Conservation (phyloP, 257 asterid genomes). For the Capsicum rhomboideum region DNA sequence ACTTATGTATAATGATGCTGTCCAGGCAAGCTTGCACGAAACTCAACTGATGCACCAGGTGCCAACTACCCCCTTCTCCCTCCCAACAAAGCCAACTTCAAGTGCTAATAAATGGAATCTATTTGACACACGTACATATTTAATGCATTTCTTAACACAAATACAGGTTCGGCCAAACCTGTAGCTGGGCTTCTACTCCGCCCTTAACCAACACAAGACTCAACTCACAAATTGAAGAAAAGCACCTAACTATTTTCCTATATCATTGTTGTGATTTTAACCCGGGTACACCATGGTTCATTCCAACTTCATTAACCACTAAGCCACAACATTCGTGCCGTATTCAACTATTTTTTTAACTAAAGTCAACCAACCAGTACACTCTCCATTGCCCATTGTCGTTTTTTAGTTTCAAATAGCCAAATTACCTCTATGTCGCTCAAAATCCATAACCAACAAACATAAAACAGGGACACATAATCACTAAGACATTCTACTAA, state of each 20-base stretch:
- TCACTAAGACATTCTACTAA: not conserved
- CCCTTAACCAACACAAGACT: not conserved
- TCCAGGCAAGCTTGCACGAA: not conserved
- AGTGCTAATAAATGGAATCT: too few relatives aligned
- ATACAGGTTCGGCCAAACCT: too few relatives aligned
- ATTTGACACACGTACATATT: too few relatives aligned
- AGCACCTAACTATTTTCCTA: not conserved
- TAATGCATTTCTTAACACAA: too few relatives aligned
- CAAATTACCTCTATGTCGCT: not conserved
- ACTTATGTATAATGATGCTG: not conserved
- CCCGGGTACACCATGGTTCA: not conserved
- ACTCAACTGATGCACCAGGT: not conserved
- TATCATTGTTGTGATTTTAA: not conserved
- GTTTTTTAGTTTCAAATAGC: too few relatives aligned
- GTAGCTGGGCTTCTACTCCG: too few relatives aligned
- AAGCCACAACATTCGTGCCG: not conserved
- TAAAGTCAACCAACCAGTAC: too few relatives aligned
- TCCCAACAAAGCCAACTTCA: too few relatives aligned
- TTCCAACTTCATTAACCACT: too few relatives aligned
- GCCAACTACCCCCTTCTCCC: not conserved
- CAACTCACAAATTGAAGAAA: fast-evolving
- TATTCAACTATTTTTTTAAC: fast-evolving
- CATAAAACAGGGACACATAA: not conserved
- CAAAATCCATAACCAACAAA: not conserved
- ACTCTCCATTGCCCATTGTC: not conserved